These are phyloP conservation scores for Syzygium grande DNA, from an alignment of 345 rosid genomes.

Conservation along the genomic window DNA sequence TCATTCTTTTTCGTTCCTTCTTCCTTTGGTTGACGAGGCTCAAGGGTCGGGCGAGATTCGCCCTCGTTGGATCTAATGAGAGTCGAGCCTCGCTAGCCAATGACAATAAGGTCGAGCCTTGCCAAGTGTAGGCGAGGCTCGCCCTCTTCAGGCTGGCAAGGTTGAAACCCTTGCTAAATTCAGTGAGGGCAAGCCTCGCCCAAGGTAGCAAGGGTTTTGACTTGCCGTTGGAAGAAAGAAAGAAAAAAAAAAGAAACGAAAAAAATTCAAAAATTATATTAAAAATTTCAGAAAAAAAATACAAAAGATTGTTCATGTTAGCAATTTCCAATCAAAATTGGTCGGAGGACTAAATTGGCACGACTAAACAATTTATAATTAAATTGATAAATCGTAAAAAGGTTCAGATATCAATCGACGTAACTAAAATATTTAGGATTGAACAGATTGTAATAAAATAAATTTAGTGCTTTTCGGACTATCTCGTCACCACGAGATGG, in stretches of 20 bases:
- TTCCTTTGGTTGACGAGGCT: rapidly evolving
- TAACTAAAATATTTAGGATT: rapidly evolving
- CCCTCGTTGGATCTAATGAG: rapidly evolving
- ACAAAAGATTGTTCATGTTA: rapidly evolving
- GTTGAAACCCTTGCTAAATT: too few relatives aligned
- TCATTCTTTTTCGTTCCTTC: neutral
- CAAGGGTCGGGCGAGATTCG: rapidly evolving
- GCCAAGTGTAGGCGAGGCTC: neutral
- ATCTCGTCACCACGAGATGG: neutral
- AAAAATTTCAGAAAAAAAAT: too few relatives aligned
- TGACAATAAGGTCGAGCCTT: rapidly evolving
- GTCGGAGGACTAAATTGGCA: neutral
- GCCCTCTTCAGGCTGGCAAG: too few relatives aligned
- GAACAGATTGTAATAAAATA: too few relatives aligned
- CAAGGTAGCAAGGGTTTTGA: too few relatives aligned
- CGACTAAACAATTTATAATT: rapidly evolving
- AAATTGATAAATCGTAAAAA: neutral
- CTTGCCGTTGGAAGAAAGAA: rapidly evolving
- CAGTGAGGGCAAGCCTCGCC: too few relatives aligned
- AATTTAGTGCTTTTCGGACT: neutral
- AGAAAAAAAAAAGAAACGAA: neutral
- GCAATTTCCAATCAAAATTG: too few relatives aligned
- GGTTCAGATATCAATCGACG: rapidly evolving
- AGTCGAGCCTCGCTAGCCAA: rapidly evolving
- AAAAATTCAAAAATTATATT: too few relatives aligned